Evolutionary conservation across 1,284 basidiomycete genomes (phyloP).

Genomic region (Mycena sp.): DNA sequence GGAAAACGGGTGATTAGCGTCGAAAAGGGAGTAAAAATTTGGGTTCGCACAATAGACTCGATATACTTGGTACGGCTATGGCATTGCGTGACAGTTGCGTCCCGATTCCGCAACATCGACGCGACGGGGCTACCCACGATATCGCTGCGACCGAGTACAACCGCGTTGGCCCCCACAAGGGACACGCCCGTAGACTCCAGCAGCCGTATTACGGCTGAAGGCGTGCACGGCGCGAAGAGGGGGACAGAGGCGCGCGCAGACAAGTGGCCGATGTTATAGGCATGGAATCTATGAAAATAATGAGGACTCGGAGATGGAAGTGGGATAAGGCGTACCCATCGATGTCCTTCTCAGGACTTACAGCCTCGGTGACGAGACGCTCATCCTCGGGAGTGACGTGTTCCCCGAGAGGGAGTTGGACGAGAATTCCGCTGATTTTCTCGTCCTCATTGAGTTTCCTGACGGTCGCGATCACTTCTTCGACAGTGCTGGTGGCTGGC

Average conservation of each 20-base stretch:
- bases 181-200: conserved; percentile 86
- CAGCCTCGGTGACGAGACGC: conserved; percentile 92
- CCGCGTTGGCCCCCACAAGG: conserved; percentile 83
- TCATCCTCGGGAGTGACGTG: conserved; percentile 89
- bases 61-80: conserved; percentile 92
- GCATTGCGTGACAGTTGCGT: conserved; percentile 98
- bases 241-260: conserved; percentile 92
- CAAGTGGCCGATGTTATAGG: conserved; percentile 97
- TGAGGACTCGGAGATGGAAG: conserved; percentile 25
- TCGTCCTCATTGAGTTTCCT: conserved; percentile 88
- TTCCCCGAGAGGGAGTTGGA: conserved; percentile 95
- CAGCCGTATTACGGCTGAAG: conserved; percentile 91
- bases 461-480: conserved; percentile 84
- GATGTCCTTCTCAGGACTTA: conserved; percentile 95
- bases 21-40: conserved; percentile 3
- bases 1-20: neutral
- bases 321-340: conserved; percentile 76
- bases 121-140: conserved; percentile 98
- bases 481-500: conserved; percentile 77
- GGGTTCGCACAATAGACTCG: conserved; percentile 72
- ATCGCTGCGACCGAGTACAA: conserved; percentile 96
- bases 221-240: conserved; percentile 95
- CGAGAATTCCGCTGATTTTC: conserved; percentile 88
- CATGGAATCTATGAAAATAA: conserved; percentile 81
- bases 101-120: conserved; percentile 87